Base-by-base conservation (phyloP, 306 rosid genomes). In the Casuarina equisetifolia region DNA sequence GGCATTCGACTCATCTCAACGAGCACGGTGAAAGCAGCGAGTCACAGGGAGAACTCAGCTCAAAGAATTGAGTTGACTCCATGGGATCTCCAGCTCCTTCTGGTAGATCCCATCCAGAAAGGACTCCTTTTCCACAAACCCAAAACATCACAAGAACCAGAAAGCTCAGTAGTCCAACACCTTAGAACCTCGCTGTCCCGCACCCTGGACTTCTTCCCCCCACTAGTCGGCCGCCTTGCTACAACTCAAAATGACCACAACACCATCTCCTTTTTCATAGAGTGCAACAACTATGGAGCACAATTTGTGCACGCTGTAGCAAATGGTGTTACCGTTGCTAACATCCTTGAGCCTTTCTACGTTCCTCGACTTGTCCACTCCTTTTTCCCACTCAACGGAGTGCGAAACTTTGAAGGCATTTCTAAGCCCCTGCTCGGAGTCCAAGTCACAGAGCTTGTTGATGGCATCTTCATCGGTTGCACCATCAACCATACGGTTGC, bases 1-100 rank as follows among this genome's bases (percentile, higher is more conserved):
- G 32, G 32, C 32, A 25, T 74, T n/a, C 68, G 77, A 36, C 44
- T 53, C 40, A n/a, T 74, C 15, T 74, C 77, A 15, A 78, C 70
- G 1, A 61, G 9, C 38, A 71, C 54, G 2, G 32, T 71, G 17
- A 35, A 61, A 58, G 13, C 66, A 4, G 9, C 32, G 35, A 55
- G 62, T n/a, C 20, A 53, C 6, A 19, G 3, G 9, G 20, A 5
- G 20, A 6, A 39, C 46, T 63, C 70, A 15, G 16, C 9, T 38
- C 43, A 5, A 39, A 39, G 70, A 2, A 63, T 19, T 7, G 46
- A 54, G 5, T 51, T 1, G 1, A 13, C 39, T 8, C 17, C 19
- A 43, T 52, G 67, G 55, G 84, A 70, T 75, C 66, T 70, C 6
- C n/a, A 12, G 0, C 17, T 35, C 12, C 17, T 69, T 9, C 3